Evolutionary conservation across 2,329 filamentous ascomycete species (phyloP).

Genomic region (Orbilia oligospora): DNA sequence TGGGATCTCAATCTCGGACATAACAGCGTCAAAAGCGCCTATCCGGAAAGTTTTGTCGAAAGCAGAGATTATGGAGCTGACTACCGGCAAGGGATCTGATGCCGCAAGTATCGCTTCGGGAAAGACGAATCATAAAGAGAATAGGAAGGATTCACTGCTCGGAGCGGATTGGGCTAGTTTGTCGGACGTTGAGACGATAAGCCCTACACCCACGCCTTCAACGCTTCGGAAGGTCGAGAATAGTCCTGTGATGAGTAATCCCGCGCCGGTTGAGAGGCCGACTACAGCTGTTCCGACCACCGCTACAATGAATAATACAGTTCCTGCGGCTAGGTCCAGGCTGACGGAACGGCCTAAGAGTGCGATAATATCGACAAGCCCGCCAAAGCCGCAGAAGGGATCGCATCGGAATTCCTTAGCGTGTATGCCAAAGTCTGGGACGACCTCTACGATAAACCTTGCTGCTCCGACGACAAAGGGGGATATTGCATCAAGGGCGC

Average conservation of each 20-base stretch:
- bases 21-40: constrained; percentile 76
- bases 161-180: constrained; percentile 41
- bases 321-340: constrained; percentile 14
- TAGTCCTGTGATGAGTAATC: constrained; percentile 12
- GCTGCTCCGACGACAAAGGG: constrained; percentile 18
- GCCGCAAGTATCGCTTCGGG: constrained; percentile 38
- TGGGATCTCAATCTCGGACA: constrained; percentile 68
- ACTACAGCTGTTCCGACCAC: constrained; percentile 15
- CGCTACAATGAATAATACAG: background rate
- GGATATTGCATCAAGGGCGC: constrained; percentile 34
- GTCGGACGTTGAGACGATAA: constrained; percentile 43
- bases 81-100: constrained; percentile 56
- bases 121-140: constrained; percentile 52
- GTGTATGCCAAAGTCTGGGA: constrained; percentile 31
- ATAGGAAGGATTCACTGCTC: constrained; percentile 50
- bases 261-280: background rate
- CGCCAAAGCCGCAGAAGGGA: constrained; percentile 38
- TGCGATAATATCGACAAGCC: constrained; percentile 50
- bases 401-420: constrained; percentile 50
- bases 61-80: constrained; percentile 85
- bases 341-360: constrained; percentile 57
- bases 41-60: constrained; percentile 88
- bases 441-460: constrained; percentile 29
- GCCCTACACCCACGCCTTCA: background rate
- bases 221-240: constrained; percentile 41